These are phyloP conservation scores for Termitomyces sp. DNA, from an alignment of 768 basidiomycete species.

Conservation along the genomic window DNA sequence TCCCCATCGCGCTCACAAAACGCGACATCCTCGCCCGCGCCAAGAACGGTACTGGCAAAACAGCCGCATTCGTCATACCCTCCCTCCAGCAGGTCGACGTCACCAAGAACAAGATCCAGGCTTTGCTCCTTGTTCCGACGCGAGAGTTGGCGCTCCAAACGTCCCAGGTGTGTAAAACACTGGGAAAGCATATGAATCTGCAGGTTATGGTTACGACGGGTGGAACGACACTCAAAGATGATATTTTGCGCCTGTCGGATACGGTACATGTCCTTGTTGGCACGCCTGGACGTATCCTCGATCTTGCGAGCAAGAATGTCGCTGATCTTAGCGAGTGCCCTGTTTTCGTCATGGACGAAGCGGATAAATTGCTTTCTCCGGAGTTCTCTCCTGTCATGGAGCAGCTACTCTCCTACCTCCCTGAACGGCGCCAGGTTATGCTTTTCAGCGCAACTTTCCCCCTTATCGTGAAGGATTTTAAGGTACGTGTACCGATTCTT, in stretches of 20 bases:
- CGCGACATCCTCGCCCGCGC: conserved; percentile 95
- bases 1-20: conserved; percentile 89
- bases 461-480: conserved; percentile 98
- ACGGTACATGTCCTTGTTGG: conserved; percentile 95
- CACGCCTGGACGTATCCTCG: conserved; percentile 94
- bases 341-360: conserved; percentile 99
- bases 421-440: conserved; percentile 91
- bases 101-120: conserved; percentile 85
- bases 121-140: conserved; percentile 95
- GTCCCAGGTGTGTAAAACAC: conserved; percentile 96
- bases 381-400: conserved; percentile 99
- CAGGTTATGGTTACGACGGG: conserved; percentile 99
- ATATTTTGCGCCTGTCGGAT: conserved; percentile 89
- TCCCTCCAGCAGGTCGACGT: conserved; percentile 91
- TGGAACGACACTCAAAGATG: conserved; percentile 96
- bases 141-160: conserved; percentile 98
- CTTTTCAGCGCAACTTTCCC: conserved; percentile 99
- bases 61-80: conserved; percentile 98
- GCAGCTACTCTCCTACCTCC: conserved; percentile 84
- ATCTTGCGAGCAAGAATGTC: conserved; percentile 88
- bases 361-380: conserved; percentile 94
- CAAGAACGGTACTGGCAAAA: conserved; percentile 97
- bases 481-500: conserved; percentile 45
- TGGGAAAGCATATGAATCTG: conserved; percentile 92
- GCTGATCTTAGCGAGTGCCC: conserved; percentile 94